Evolutionary conservation across 305 asterid species (phyloP), one percentile per base, ranked within the genome.

Genomic region (Fraxinus albicans): DNA sequence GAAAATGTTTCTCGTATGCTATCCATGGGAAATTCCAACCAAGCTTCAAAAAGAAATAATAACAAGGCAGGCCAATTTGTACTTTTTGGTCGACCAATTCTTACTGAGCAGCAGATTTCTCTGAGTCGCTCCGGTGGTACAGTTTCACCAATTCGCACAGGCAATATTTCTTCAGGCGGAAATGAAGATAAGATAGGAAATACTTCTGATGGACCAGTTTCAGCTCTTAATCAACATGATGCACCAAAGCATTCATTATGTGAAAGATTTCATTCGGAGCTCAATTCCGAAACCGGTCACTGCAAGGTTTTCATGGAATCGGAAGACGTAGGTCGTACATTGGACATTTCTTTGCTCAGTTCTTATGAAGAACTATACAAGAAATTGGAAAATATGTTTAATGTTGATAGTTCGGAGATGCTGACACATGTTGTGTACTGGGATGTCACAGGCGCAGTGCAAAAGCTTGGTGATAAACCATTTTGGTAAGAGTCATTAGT

Each of bases 261-360:
- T 55, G 94, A 91, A 40, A 85, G 86, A 23, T 75, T 78, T 31
- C 89, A 86, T 25, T 87, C 90, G 1, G 95, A 90, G 3, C 83
- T 87, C 35, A 89, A 84, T 76, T 82, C 82, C 76, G 91, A 90
- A 65, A 88, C 86, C 0, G 90, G 94, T 75, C 95, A 91, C 69
- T 95, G 98, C 87, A 92, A 94, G 86, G 97, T 91, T 58, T 95
- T 93, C 83, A 83, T 95, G 93, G 95, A 92, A 80, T 91, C 96
- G 0, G 97, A 94, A 77, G 97, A 94, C 42, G 91, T 91, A 25
- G 97, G 99, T 13, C 92, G 95, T 17, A 90, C 91, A 12, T 80
- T 95, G 6, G 97, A 95, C 83, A 96, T 95, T 65, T 88, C 95
- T 17, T 78, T 84, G 83, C 83, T 94, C 13, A 86, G 85, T 44